Evolutionary conservation across 2,329 filamentous ascomycete species (phyloP), one percentile per base, ranked within the genome.

Genomic region (Pseudomassariella vexata): DNA sequence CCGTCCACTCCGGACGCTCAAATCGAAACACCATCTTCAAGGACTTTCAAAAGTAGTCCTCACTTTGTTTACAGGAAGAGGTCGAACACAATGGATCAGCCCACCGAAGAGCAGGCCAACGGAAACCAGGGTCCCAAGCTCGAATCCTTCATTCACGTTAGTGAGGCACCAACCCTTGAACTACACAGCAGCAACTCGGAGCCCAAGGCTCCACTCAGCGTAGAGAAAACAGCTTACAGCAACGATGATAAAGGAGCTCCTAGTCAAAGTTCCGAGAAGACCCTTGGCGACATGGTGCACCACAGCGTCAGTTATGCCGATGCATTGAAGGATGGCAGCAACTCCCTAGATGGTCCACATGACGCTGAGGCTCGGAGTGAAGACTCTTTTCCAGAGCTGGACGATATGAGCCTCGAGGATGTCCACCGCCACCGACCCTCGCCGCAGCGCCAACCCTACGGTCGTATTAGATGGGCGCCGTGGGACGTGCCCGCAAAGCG

Each of bases 391-490:
- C 53, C 53, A 7, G 53, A 56, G 15, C 38, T 56, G 8, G 53
- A 56, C 24, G 52, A 55, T 16, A 43, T 56, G 42, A 47, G 42
- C 12, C 16, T 52, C 22, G 48, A 52, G 11, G 51, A 51, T 31
- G 29, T 48, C 14, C 49, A 55, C 28, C 36, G 21, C 9, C 49
- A 55, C 24, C 36, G 28, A 9, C 44, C 40, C 4, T 46, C 48
- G 6, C 45, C 41, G 12, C 43, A 26, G 17, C 19, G 41, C 18
- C 42, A 22, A 6, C 23, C 35, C 3, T 46, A 50, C 17, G 62
- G 61, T 28, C 65, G 81, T 23, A 85, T 95, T 47, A 79, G 84
- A 41, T 95, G 87, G 69, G 92, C 89, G 6, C 90, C 90, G 11
- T 65, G 86, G 41, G 79, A 79, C 37, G 71, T 89, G 15, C 83